A percentile compares a stretch with the other conserved stretches of the same genome.
Evolutionary conservation across 352 stramenopile species (phyloP).

Genomic region (Blastocystis sp.): DNA sequence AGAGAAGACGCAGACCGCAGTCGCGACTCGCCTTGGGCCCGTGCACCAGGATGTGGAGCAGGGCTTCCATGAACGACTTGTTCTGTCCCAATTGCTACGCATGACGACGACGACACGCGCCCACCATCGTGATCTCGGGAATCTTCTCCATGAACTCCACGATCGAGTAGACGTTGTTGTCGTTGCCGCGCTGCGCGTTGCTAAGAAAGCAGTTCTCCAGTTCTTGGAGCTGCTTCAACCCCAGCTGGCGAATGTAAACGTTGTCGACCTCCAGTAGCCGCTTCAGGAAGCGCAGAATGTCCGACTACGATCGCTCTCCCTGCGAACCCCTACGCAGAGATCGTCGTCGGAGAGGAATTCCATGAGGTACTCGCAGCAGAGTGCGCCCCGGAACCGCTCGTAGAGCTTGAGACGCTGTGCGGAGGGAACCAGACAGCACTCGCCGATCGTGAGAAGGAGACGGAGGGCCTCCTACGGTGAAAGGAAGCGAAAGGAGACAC

Average conservation of each 20-base stretch:
- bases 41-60: background rate
- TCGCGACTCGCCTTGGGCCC: background rate
- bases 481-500: background rate
- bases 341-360: background rate
- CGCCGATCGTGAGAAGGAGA: background rate
- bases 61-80: background rate
- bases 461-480: background rate
- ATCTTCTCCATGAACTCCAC: conserved; percentile 18
- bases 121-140: background rate
- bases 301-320: background rate
- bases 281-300: background rate
- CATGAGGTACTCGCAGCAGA: background rate
- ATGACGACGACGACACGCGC: background rate
- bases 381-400: background rate
- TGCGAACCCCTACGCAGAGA: background rate
- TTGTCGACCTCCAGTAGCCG: background rate
- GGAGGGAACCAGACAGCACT: background rate
- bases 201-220: background rate
- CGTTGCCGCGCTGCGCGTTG: background rate
- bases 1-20: background rate
- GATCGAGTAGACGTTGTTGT: conserved; percentile 2
- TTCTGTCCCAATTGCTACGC: background rate
- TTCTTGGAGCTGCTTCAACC: background rate
- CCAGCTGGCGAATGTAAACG: background rate
- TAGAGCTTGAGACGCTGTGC: background rate